Percentiles rank a stretch among this genome's conserved stretches.
Evolutionary conservation across 2,329 filamentous ascomycete species (phyloP).

Genomic region (Ophiostoma tasmaniense): DNA sequence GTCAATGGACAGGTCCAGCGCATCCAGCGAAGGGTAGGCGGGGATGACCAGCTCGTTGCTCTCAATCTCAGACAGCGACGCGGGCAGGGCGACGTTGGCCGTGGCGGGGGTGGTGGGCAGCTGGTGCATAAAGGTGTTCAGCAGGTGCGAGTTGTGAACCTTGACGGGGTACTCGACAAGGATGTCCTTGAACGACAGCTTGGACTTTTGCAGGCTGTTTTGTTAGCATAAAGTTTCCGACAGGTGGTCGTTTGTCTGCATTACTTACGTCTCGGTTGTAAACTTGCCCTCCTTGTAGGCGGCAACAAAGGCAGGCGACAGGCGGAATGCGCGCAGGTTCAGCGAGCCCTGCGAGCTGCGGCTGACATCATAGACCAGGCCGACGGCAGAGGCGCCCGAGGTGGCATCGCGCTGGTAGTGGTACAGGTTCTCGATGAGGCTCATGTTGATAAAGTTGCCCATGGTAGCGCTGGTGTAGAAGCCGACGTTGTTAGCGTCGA

Average conservation of each 20-base stretch:
- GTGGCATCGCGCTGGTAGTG: constrained; percentile 96
- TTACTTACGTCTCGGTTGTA: constrained; percentile 77
- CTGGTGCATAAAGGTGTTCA: constrained; percentile 92
- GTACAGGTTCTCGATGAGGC: constrained; percentile 95
- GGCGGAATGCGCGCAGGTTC: constrained; percentile 81
- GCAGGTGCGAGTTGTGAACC: constrained; percentile 94
- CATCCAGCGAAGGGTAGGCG: constrained; percentile 80
- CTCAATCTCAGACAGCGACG: constrained; percentile 69
- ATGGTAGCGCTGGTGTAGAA: constrained; percentile 99
- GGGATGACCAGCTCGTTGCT: constrained; percentile 54
- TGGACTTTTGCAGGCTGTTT: constrained; percentile 80
- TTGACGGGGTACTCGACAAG: constrained; percentile 80
- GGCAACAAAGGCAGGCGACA: constrained; percentile 79
- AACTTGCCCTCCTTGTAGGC: constrained; percentile 97
- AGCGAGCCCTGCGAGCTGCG: constrained; percentile 86
- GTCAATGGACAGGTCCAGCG: constrained; percentile 86
- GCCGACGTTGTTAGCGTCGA: constrained; percentile 29
- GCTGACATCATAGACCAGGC: constrained; percentile 90
- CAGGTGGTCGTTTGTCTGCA: not conserved
- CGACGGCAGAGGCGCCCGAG: constrained; percentile 76
- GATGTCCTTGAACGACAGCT: constrained; percentile 88
- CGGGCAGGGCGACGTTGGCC: constrained; percentile 64
- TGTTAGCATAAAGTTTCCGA: not conserved
- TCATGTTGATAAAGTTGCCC: constrained; percentile 94
- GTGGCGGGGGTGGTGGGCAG: constrained; percentile 58